Conservation (phyloP, 2,329 filamentous ascomycete species). For the Neurospora sp. region DNA sequence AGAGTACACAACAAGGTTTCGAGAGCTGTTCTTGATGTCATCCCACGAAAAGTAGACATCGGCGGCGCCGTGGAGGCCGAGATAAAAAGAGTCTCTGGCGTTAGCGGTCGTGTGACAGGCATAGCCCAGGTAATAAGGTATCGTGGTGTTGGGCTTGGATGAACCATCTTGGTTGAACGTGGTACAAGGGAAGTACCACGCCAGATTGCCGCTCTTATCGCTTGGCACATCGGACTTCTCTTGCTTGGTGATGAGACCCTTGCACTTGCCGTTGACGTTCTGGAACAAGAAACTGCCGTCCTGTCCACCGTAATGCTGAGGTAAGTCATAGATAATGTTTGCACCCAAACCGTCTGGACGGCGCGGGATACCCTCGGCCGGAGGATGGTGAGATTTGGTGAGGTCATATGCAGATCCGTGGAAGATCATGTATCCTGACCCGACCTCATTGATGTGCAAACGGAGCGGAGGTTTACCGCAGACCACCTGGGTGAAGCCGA, state of each 20-base stretch:
- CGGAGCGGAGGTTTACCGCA: conserved; percentile 65
- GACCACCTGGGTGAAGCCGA: conserved; percentile 86
- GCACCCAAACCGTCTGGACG: conserved; percentile 39
- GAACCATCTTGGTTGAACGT: conserved; percentile 93
- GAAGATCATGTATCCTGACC: conserved; percentile 84
- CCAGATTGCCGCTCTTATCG: conserved; percentile 61
- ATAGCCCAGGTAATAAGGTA: conserved; percentile 73
- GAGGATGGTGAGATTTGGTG: conserved; percentile 64
- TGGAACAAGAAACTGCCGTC: conserved; percentile 98
- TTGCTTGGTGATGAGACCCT: conserved; percentile 70
- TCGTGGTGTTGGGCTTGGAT: conserved; percentile 61
- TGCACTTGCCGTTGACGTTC: conserved; percentile 96
- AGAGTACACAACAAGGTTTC: conserved; percentile 90
- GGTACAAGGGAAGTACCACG: conserved; percentile 95
- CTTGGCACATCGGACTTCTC: conserved; percentile 69
- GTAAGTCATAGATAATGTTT: conserved; percentile 83
- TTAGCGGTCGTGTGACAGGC: conserved; percentile 70
- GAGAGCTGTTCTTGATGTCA: conserved; percentile 77
- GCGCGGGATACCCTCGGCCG: conserved; percentile 65
- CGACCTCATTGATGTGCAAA: conserved; percentile 74
- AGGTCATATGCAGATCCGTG: conserved; percentile 88
- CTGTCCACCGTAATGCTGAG: conserved; percentile 70
- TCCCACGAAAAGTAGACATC: conserved; percentile 97
- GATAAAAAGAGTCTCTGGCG: conserved; percentile 68
- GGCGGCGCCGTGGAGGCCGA: conserved; percentile 53